Conservation (phyloP, 1,284 basidiomycete genomes). For the Butyriboletus appendiculatus region DNA sequence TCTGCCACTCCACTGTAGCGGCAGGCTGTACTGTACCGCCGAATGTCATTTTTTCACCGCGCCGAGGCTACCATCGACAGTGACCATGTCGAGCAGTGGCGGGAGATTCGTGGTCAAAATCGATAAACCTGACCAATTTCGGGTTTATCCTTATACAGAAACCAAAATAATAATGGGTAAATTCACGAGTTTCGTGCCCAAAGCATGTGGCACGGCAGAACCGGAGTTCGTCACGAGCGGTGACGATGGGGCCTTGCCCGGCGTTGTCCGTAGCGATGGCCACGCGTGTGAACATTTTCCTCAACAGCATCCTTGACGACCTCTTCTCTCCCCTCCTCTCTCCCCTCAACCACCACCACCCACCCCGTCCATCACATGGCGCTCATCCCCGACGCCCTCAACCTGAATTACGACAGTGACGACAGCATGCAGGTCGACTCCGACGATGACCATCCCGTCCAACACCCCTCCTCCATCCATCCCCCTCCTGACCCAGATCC, state of each 20-base stretch:
- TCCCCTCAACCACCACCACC: slow-evolving; percentile 35
- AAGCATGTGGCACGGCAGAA: slow-evolving; percentile 36
- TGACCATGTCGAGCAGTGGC: slow-evolving; percentile 10
- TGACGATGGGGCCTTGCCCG: slow-evolving; percentile 66
- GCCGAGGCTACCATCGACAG: neutral
- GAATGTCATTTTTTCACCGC: neutral
- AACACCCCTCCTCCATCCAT: slow-evolving; percentile 21
- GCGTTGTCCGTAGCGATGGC: slow-evolving; percentile 74
- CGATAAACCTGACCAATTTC: neutral
- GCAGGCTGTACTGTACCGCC: neutral
- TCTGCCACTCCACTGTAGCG: neutral
- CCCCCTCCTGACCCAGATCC: slow-evolving; percentile 36
- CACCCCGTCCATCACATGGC: slow-evolving; percentile 36
- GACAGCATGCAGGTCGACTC: slow-evolving; percentile 50
- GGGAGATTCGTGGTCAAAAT: slow-evolving; percentile 15
- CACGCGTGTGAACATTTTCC: slow-evolving; percentile 67
- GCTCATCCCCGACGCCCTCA: slow-evolving; percentile 39
- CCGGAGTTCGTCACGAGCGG: slow-evolving; percentile 50
- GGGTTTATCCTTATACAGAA: slow-evolving; percentile 3
- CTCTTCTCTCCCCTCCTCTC: slow-evolving; percentile 38
- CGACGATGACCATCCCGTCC: slow-evolving; percentile 37
- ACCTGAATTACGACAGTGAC: slow-evolving; percentile 41
- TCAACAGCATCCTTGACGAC: slow-evolving; percentile 67
- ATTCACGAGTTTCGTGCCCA: slow-evolving; percentile 30
- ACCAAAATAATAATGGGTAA: slow-evolving; percentile 15